Evolutionary conservation across 2,329 filamentous ascomycete species (phyloP).

Genomic region (Aureobasidium vineae): DNA sequence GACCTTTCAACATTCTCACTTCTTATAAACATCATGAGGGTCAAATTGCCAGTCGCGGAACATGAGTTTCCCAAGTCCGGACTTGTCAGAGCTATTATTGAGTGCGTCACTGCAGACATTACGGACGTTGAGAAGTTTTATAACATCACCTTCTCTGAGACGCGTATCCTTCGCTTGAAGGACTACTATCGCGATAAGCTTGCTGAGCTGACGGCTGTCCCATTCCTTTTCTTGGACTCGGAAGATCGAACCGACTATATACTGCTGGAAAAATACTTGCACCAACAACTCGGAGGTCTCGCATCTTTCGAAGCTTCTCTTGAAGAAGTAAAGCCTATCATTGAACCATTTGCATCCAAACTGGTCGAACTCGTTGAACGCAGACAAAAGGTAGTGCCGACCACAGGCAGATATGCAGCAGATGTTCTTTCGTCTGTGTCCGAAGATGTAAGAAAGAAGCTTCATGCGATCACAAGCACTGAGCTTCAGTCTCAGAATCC

Average conservation of each 20-base stretch:
- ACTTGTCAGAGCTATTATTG: constrained; percentile 1
- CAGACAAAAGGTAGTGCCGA: constrained; percentile 47
- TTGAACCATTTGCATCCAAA: constrained; percentile 49
- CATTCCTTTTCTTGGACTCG: constrained; percentile 44
- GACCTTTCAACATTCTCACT: too few species aligned
- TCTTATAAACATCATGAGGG: background rate
- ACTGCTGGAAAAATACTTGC: constrained; percentile 51
- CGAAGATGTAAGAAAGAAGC: constrained; percentile 38
- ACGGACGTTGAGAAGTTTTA: constrained; percentile 52
- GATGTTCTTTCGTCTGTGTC: constrained; percentile 40
- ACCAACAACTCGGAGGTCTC: constrained; percentile 36
- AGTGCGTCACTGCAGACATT: constrained; percentile 40
- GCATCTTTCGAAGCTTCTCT: constrained; percentile 24
- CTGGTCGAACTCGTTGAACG: constrained; percentile 51
- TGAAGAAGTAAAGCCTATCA: background rate
- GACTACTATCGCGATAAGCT: constrained; percentile 48
- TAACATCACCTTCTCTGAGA: constrained; percentile 48
- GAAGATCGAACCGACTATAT: constrained; percentile 52
- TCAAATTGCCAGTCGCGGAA: background rate
- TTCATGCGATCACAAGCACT: constrained; percentile 31
- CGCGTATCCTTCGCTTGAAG: constrained; percentile 43
- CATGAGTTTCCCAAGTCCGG: background rate
- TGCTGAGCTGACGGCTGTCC: constrained; percentile 36
- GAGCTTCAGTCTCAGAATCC: constrained; percentile 32
- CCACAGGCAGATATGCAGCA: constrained; percentile 48